Evolutionary conservation across 371 early-diverging fungal species (phyloP), one percentile per base, ranked within the genome.

Genomic region (Lichtheimia ramosa): DNA sequence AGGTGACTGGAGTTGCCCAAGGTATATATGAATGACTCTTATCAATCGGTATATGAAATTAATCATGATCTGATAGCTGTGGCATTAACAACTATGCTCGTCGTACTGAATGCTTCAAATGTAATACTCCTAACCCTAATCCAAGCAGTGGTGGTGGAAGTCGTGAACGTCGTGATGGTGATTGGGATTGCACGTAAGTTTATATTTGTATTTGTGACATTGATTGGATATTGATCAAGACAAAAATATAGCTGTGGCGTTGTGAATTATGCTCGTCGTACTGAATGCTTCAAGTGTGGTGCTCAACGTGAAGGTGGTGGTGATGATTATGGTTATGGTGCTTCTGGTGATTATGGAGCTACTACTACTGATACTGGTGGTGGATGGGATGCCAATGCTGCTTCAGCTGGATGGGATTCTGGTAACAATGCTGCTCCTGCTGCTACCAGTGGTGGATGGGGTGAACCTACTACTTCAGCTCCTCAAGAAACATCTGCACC

Each of bases 221-320:
- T 46, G n/a, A 43, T 2, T 46, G 46, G 21, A 18, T 46, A 21
- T 10, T 34, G 6, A 34, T 10, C 10, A 4, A 34, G 6, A 10
- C 7, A 25, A 3, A 3, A 3, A 6, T 28, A 28, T 43, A 64
- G 65, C 0, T 87, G 87, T 57, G 73, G 80, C 24, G 82, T 78
- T 56, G 79, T 75, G 46, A 84, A 84, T 54, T 87, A 84, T 62
- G 81, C 83, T 46, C 77, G 83, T 54, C 73, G 88, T 59, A 73
- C 79, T 24, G 84, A 81, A 52, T 90, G 90, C 67, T 86, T 81
- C 76, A 83, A 83, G 65, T 90, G 90, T 59, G 69, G 70, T 42
- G 69, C 77, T 39, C 75, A 83, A 14, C 82, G 82, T 64, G 82
- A 84, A 27, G 71, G 75, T 56, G 75, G 73, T 50, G 75, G 73